Evolutionary conservation across 1,139 yeast genomes (phyloP), one percentile per base, ranked within the genome.

Genomic region (Sugiyamaella japonica): DNA sequence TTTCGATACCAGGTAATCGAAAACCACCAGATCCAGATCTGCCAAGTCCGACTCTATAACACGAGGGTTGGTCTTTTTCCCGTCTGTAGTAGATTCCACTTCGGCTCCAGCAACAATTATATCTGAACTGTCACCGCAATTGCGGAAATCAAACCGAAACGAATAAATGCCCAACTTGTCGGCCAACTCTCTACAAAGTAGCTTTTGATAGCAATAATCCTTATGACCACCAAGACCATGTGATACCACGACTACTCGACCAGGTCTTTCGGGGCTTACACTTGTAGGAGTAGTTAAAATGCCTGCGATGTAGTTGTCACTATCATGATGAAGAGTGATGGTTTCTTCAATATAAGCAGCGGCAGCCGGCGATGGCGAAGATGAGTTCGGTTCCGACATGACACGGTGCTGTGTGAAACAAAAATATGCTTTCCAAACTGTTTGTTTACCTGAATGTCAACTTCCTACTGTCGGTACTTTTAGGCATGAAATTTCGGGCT

Each of bases 161-260:
- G 85, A 78, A 67, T 77, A 81, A 50, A 83, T 73, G 0, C 95
- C 95, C 58, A 79, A 70, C 25, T 78, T 76, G 5, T 74, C 69
- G 0, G 93, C 84, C 52, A 91, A 68, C 36, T 71, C 70, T 43
- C 81, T 80, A 1, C 95, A 93, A 49, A 89, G 69, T 16, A 72
- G 62, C 42, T 80, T 79, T 61, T 86, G 91, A 70, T 86, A 90
- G 58, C 89, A 82, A 68, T 89, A 86, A 71, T 87, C 81, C 59
- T 90, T 80, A 67, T 90, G 95, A 0, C 96, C 95, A 0, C 85
- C 90, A 60, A 83, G 86, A 1, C 97, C 98, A 66, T 91, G 97
- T 16, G 76, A 61, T 9, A 83, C 59, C 2, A 84, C 63, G 0
- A 79, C 82, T 17, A 78, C 68, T 36, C 76, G 70, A 2, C 72